Evolutionary conservation across 2,329 filamentous ascomycete species (phyloP).

Genomic region (Pestalotiopsis sp.): DNA sequence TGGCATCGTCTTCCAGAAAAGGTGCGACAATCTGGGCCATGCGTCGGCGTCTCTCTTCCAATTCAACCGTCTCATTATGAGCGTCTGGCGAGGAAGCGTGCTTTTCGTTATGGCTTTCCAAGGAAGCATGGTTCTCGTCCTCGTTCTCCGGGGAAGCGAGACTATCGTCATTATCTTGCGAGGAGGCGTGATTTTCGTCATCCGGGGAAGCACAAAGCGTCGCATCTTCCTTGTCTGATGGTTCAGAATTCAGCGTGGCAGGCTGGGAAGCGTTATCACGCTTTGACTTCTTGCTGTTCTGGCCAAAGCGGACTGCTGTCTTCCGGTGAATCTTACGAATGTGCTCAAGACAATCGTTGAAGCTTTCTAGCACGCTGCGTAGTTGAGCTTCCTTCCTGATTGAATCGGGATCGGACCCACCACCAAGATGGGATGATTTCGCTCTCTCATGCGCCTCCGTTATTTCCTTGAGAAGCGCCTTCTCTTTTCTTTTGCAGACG

Average conservation of each 20-base stretch:
- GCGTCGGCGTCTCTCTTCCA: background rate
- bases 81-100: background rate
- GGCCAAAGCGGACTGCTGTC: background rate
- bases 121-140: background rate
- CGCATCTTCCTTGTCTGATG: background rate
- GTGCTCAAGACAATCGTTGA: background rate
- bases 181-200: background rate
- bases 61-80: background rate
- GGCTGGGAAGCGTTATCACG: background rate
- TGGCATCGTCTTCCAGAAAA: background rate
- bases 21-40: background rate
- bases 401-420: background rate
- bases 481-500: background rate
- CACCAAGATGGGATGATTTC: background rate
- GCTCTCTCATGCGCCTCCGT: background rate
- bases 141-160: background rate
- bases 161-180: background rate
- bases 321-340: background rate
- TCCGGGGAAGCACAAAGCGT: background rate
- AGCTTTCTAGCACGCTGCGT: background rate
- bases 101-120: background rate
- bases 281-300: background rate
- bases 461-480: background rate
- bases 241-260: background rate
- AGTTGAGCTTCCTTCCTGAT: background rate